Conservation (phyloP, 805 yeast species). For the Wickerhamomyces sydowiorum region DNA sequence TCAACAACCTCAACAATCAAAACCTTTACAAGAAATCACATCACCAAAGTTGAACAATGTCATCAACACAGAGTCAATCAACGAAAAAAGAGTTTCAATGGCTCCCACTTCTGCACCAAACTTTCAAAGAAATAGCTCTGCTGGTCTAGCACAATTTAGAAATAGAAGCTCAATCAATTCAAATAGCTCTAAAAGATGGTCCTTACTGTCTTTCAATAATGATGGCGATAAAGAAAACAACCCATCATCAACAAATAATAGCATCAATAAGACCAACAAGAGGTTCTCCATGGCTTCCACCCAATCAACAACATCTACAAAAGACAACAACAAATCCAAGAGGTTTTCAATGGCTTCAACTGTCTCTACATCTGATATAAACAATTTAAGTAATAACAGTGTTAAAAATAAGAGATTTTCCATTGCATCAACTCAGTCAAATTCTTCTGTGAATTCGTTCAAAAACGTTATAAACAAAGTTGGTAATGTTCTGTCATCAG, state of each 20-base stretch:
- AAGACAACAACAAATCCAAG: not conserved
- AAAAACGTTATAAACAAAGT: slow-evolving; percentile 18
- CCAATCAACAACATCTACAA: slow-evolving; percentile 9
- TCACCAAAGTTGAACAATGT: not conserved
- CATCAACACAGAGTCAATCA: slow-evolving; percentile 4
- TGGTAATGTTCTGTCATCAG: slow-evolving; percentile 19
- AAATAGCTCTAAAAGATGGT: slow-evolving; percentile 23
- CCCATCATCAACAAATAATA: too few species aligned
- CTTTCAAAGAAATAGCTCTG: slow-evolving; percentile 18
- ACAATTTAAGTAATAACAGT: not conserved
- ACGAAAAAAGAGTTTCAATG: slow-evolving; percentile 20
- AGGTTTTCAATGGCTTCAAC: not conserved
- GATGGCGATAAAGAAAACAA: slow-evolving; percentile 16
- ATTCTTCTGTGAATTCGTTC: slow-evolving; percentile 12
- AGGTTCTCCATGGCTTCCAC: slow-evolving; percentile 17
- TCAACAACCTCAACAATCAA: not conserved
- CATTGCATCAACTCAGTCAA: not conserved
- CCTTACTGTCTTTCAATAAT: slow-evolving; percentile 18
- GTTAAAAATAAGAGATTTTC: slow-evolving; percentile 1
- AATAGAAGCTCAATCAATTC: slow-evolving; percentile 18
- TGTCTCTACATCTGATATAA: not conserved
- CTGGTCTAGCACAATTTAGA: slow-evolving; percentile 14
- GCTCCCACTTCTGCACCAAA: slow-evolving; percentile 7
- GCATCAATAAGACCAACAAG: slow-evolving; percentile 6
- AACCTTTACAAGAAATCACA: not conserved